Evolutionary conservation across 495 filamentous ascomycete species (phyloP).

Genomic region (Friedmanniomyces simplex): DNA sequence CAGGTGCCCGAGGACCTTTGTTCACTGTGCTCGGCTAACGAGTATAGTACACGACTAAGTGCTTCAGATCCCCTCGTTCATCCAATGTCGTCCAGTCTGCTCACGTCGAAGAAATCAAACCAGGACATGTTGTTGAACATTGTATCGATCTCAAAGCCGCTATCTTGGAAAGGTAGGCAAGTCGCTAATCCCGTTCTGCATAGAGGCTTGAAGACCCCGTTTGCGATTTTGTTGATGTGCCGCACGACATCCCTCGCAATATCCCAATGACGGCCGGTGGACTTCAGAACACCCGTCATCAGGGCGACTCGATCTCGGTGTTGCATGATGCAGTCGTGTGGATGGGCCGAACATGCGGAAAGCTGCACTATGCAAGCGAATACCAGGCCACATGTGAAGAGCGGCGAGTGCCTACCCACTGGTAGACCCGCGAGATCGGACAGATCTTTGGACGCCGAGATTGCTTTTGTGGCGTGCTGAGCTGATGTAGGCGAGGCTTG

Average conservation of each 20-base stretch:
- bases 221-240: neutral
- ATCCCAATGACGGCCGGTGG: conserved; percentile 58
- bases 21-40: no score
- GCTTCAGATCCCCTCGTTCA: no score
- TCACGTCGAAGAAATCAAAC: conserved; percentile 3
- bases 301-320: conserved; percentile 57
- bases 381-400: conserved; percentile 73
- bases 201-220: neutral
- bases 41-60: no score
- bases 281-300: conserved; percentile 72
- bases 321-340: conserved; percentile 59
- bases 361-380: conserved; percentile 50
- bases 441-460: conserved; percentile 66
- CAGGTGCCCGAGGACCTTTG: no score
- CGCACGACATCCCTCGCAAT: neutral
- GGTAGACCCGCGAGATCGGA: conserved; percentile 66
- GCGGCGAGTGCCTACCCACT: conserved; percentile 67
- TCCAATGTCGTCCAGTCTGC: no score
- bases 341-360: conserved; percentile 44
- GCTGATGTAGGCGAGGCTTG: conserved; percentile 10
- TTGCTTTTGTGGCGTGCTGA: conserved; percentile 65
- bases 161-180: neutral
- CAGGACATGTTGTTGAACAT: neutral
- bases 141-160: neutral
- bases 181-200: no score